Evolutionary conservation across 495 filamentous ascomycete genomes (phyloP).

Genomic region (Xylaria telfairii): DNA sequence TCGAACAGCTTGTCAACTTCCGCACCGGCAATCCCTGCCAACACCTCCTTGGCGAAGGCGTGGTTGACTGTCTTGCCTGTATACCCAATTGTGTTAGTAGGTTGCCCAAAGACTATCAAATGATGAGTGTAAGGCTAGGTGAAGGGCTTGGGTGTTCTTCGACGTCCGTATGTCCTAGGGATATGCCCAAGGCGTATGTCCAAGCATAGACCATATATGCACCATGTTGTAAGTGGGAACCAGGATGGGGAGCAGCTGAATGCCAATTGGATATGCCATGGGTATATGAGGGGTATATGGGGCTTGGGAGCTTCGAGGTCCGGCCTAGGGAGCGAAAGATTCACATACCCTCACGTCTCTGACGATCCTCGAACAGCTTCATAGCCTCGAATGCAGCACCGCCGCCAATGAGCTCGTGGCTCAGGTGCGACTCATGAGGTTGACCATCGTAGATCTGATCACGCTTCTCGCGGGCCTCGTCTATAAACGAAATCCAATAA

Average conservation of each 20-base stretch:
- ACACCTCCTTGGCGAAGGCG: conserved; percentile 76
- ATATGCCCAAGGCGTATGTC: not conserved
- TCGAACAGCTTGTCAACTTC: conserved; percentile 82
- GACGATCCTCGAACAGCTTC: conserved; percentile 79
- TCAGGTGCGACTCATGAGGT: conserved; percentile 65
- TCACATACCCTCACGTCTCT: conserved; percentile 69
- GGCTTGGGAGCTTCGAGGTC: too few species aligned
- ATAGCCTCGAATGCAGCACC: conserved; percentile 81
- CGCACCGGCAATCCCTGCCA: conserved; percentile 72
- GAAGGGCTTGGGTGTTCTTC: not conserved
- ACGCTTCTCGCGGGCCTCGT: conserved; percentile 59
- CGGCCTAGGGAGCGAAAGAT: not conserved
- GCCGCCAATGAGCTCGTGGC: conserved; percentile 76
- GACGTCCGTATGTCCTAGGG: not conserved
- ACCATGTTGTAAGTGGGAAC: not conserved
- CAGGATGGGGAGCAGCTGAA: not conserved
- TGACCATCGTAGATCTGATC: conserved; percentile 61
- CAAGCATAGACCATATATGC: too few species aligned
- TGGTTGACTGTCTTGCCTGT: conserved; percentile 74
- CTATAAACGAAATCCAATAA: conserved; percentile 27
- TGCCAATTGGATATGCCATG: not conserved
- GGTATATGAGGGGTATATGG: not conserved
- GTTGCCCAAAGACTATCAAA: not conserved
- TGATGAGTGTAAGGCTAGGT: not conserved
- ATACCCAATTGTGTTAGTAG: not conserved